Conservation (phyloP, 176 grass and related monocot species). For the Sorghum bicolor region Sorghum_bicolor_NCBIv3 NC_012871.2:62628001-62628500, state of each 20-base stretch:
- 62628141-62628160: slow-evolving; percentile 35
- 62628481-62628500: slow-evolving; percentile 33
- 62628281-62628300: slow-evolving; percentile 55
- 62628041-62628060: slow-evolving; percentile 12
- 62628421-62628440: slow-evolving; percentile 27
- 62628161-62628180: slow-evolving; percentile 33
- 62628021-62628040: slow-evolving; percentile 9
- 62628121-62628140: slow-evolving; percentile 45
- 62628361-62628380: slow-evolving; percentile 37
- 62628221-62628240: slow-evolving; percentile 33
- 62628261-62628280: slow-evolving; percentile 52
- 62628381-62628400: slow-evolving; percentile 15
- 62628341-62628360: slow-evolving; percentile 25
- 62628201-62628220: slow-evolving; percentile 45
- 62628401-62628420: slow-evolving; percentile 7
- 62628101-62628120: slow-evolving; percentile 33
- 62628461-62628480: slow-evolving; percentile 29
- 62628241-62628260: slow-evolving; percentile 53
- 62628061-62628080: slow-evolving; percentile 45
- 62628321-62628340: slow-evolving; percentile 24
- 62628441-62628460: slow-evolving; percentile 13
- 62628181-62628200: slow-evolving; percentile 40
- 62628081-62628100: slow-evolving; percentile 59
- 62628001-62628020: background rate
- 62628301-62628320: slow-evolving; percentile 27